Evolutionary conservation across 208 protist genomes (phyloP).

Genomic region (Polymyxa betae): DNA sequence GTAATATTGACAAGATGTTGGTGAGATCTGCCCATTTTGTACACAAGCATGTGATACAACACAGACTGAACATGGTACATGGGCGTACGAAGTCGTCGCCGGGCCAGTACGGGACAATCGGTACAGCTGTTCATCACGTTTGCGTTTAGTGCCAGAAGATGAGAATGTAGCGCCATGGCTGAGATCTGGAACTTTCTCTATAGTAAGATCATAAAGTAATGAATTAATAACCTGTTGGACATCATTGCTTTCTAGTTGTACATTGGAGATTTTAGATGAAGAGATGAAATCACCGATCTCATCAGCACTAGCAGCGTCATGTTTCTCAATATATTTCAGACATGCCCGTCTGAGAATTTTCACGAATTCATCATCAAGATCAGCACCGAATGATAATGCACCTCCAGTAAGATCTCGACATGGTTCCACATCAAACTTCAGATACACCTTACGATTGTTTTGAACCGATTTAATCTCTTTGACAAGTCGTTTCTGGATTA

Average conservation of each 20-base stretch:
- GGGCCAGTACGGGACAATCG: background rate
- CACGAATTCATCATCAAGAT: background rate
- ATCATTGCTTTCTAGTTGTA: background rate
- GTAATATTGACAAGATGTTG: background rate
- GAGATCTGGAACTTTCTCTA: background rate
- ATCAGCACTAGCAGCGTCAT: background rate
- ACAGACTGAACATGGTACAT: background rate
- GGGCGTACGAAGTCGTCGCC: background rate
- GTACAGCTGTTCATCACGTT: background rate
- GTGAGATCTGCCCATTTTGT: background rate
- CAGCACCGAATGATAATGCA: background rate
- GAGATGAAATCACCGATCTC: background rate
- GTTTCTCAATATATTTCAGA: background rate
- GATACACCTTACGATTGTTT: background rate
- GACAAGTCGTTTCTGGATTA: background rate
- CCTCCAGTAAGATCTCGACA: background rate
- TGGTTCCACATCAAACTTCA: background rate
- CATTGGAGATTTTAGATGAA: background rate
- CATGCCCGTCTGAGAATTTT: background rate
- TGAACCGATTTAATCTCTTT: constrained; percentile 6
- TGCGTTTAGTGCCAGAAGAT: background rate
- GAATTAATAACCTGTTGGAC: background rate
- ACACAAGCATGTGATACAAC: background rate
- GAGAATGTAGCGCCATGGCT: background rate
- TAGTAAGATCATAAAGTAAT: background rate